A percentile compares a stretch with the other conserved stretches of the same genome.
phyloP scores from a whole-genome alignment of 2,329 filamentous ascomycete genomes.

The Fusarium duplospermum region DNA sequence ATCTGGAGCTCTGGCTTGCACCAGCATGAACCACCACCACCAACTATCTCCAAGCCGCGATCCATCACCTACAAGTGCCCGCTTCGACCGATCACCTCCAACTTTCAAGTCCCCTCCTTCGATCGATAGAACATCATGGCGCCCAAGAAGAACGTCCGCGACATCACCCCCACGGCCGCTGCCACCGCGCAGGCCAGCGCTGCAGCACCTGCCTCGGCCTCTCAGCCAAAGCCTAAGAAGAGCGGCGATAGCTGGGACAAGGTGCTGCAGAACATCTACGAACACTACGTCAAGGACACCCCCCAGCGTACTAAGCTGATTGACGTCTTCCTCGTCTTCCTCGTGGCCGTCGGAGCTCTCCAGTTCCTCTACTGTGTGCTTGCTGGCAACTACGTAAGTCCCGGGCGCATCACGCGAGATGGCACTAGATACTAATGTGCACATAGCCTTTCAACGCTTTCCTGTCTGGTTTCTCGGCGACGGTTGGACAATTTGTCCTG shows the following conservation, averaged over 20 bases:
- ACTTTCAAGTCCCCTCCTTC: neutral
- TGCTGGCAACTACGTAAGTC: constrained; percentile 91
- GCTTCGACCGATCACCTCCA: constrained; percentile 6
- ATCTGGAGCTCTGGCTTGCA: constrained; percentile 34
- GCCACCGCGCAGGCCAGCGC: constrained; percentile 46
- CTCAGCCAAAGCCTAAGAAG: constrained; percentile 41
- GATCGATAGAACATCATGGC: constrained; percentile 54
- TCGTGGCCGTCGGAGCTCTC: constrained; percentile 85
- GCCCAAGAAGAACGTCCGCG: constrained; percentile 60
- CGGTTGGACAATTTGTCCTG: constrained; percentile 96
- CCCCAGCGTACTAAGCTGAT: constrained; percentile 92
- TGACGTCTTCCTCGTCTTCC: constrained; percentile 89
- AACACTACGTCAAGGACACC: constrained; percentile 83
- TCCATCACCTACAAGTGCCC: constrained; percentile 8
- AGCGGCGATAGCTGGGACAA: constrained; percentile 58
- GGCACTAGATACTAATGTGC: constrained; percentile 29
- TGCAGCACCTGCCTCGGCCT: constrained; percentile 43
- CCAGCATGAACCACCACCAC: constrained; percentile 23
- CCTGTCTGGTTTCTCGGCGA: constrained; percentile 92
- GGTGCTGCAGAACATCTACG: constrained; percentile 77
- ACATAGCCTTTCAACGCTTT: constrained; percentile 98
- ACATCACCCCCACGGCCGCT: constrained; percentile 49
- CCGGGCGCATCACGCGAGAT: too few relatives aligned
- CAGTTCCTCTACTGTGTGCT: constrained; percentile 95
- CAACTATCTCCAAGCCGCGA: constrained; percentile 9